Conservation (phyloP, 1,139 yeast genomes). For the Maudiozyma humilis region DNA sequence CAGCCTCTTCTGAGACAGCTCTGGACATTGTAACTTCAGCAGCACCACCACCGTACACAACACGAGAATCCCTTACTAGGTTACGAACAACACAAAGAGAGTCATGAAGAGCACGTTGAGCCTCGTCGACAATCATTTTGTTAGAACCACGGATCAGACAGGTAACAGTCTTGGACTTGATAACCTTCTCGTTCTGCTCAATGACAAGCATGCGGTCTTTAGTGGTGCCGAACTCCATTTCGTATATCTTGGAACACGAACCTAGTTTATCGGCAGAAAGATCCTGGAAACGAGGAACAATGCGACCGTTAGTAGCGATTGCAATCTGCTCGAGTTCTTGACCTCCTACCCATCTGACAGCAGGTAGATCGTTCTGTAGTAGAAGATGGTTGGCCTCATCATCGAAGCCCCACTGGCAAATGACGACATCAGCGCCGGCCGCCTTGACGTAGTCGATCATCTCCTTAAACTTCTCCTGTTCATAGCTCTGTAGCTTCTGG, state of each 20-base stretch:
- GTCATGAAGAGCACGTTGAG: slow-evolving; percentile 92
- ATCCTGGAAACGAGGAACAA: slow-evolving; percentile 95
- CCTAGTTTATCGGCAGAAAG: slow-evolving; percentile 77
- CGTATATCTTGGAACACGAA: slow-evolving; percentile 74
- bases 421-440: slow-evolving; percentile 92
- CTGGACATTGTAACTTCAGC: slow-evolving; percentile 91
- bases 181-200: slow-evolving; percentile 80
- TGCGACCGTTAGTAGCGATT: slow-evolving; percentile 93
- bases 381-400: slow-evolving; percentile 96
- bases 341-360: slow-evolving; percentile 99
- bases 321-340: slow-evolving; percentile 93
- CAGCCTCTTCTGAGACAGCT: slow-evolving; percentile 88
- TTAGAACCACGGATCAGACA: slow-evolving; percentile 92
- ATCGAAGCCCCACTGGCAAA: slow-evolving; percentile 99
- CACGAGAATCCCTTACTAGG: slow-evolving; percentile 81
- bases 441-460: slow-evolving; percentile 84
- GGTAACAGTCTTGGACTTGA: slow-evolving; percentile 86
- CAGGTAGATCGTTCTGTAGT: slow-evolving; percentile 80
- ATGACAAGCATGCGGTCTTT: slow-evolving; percentile 92
- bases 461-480: slow-evolving; percentile 79
- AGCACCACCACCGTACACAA: slow-evolving; percentile 98
- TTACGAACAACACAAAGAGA: slow-evolving; percentile 96
- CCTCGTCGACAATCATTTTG: slow-evolving; percentile 96
- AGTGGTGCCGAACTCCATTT: slow-evolving; percentile 92
- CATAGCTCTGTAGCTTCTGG: slow-evolving; percentile 80